Evolutionary conservation across 2,329 filamentous ascomycete genomes (phyloP).

Genomic region (Diaporthe helianthi): DNA sequence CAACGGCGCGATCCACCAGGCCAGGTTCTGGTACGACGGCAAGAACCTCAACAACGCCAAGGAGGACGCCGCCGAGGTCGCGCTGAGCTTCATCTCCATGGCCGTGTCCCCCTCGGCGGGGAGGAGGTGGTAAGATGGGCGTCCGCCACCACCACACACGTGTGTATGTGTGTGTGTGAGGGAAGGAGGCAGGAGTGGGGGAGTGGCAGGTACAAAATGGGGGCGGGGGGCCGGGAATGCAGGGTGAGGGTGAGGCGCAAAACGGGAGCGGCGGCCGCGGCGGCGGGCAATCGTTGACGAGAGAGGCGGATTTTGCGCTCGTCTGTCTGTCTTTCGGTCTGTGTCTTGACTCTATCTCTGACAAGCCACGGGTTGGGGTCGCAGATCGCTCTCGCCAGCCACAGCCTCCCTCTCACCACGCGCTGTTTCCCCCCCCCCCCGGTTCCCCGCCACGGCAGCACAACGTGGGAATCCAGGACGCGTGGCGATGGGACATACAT

Average conservation of each 20-base stretch:
- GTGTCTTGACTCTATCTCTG: conserved; percentile 20
- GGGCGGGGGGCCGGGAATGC: neutral
- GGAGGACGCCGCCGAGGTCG: conserved; percentile 90
- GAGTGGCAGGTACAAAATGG: too few relatives aligned
- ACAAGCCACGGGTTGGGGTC: conserved; percentile 28
- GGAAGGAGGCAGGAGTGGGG: too few relatives aligned
- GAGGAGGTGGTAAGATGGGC: conserved; percentile 36
- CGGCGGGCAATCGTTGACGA: neutral
- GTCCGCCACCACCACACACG: too few relatives aligned
- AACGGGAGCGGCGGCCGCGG: neutral
- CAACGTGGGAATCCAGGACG: conserved; percentile 10
- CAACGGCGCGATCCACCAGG: conserved; percentile 67
- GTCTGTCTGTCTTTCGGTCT: too few relatives aligned
- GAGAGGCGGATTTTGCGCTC: too few relatives aligned
- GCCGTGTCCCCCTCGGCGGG: conserved; percentile 49
- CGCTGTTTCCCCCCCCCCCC: too few relatives aligned
- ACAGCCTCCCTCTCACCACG: neutral
- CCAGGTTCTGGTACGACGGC: conserved; percentile 91
- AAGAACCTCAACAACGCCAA: conserved; percentile 85
- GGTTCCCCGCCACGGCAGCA: neutral
- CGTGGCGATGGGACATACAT: conserved; percentile 7
- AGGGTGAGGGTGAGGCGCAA: neutral
- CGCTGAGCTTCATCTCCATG: conserved; percentile 62
- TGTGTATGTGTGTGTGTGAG: neutral
- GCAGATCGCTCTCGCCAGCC: neutral